phyloP scores from a whole-genome alignment of 345 rosid species.

The Heritiera littoralis region DNA sequence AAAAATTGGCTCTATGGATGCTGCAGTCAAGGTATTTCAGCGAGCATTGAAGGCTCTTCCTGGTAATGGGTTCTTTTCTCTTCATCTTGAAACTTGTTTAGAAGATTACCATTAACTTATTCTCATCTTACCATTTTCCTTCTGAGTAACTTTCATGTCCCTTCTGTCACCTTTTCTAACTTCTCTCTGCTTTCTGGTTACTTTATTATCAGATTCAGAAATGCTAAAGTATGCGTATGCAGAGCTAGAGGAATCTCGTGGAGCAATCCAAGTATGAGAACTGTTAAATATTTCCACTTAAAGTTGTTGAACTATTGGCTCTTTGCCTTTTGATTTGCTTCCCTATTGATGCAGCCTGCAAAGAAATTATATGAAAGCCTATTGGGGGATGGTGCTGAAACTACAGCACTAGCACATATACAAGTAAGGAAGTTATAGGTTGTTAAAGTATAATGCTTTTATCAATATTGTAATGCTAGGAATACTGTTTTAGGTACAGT shows the following conservation, averaged over 20 bases:
- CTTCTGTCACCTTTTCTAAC: constrained; percentile 15
- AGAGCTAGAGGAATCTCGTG: constrained; percentile 91
- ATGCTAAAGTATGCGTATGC: constrained; percentile 92
- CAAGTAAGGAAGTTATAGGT: constrained; percentile 53
- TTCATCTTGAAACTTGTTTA: constrained; percentile 10
- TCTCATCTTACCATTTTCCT: constrained; percentile 7
- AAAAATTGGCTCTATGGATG: constrained; percentile 80
- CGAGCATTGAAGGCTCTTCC: constrained; percentile 95
- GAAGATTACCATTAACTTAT: not conserved
- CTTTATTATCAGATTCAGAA: constrained; percentile 61
- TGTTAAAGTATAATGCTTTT: constrained; percentile 2
- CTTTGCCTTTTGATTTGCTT: constrained; percentile 24
- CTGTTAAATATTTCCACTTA: not conserved
- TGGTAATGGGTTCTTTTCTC: constrained; percentile 45
- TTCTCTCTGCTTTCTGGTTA: constrained; percentile 25
- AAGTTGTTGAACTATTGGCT: constrained; percentile 10
- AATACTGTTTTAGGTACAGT: not conserved
- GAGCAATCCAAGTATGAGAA: constrained; percentile 65
- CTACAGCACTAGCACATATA: constrained; percentile 78
- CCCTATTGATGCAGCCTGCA: constrained; percentile 64
- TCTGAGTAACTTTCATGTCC: not conserved
- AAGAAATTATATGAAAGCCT: constrained; percentile 80
- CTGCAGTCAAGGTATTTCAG: constrained; percentile 92
- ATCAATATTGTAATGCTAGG: not conserved
- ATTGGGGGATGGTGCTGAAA: constrained; percentile 51